Conservation (phyloP, 2,329 filamentous ascomycete species). For the Nemania sp. region DNA sequence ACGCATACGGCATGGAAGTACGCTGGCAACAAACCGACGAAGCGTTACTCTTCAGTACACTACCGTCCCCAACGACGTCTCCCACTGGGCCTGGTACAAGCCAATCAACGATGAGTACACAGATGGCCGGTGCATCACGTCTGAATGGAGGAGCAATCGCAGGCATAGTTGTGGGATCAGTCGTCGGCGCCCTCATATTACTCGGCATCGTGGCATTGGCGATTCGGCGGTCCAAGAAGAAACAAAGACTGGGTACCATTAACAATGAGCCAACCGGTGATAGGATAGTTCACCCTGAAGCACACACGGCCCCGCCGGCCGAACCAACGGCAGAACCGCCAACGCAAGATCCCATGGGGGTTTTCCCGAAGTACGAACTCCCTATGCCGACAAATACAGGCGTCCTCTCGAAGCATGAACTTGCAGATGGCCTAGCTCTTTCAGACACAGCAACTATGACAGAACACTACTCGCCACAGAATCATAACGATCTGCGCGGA, state of each 20-base stretch:
- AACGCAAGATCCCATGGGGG: background rate
- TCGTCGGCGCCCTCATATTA: background rate
- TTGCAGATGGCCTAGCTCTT: background rate
- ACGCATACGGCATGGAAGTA: slow-evolving; percentile 12
- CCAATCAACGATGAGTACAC: background rate
- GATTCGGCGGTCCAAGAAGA: background rate
- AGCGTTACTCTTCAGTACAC: slow-evolving; percentile 10
- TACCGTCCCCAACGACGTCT: background rate
- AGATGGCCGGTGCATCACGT: no score
- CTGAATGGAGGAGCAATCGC: background rate
- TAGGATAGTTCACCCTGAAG: no score
- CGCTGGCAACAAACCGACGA: slow-evolving; percentile 15
- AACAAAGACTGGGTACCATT: background rate
- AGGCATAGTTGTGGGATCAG: background rate
- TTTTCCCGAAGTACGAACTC: background rate
- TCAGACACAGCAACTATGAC: no score
- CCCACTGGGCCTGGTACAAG: background rate
- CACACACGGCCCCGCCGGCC: no score
- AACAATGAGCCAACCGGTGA: background rate
- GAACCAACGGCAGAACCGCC: no score
- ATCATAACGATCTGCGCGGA: background rate
- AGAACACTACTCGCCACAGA: background rate
- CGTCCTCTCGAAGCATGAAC: background rate
- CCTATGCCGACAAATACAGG: background rate
- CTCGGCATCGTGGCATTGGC: background rate